Conservation (phyloP, 805 yeast genomes). For the Debaryomyces prosopidis region DNA sequence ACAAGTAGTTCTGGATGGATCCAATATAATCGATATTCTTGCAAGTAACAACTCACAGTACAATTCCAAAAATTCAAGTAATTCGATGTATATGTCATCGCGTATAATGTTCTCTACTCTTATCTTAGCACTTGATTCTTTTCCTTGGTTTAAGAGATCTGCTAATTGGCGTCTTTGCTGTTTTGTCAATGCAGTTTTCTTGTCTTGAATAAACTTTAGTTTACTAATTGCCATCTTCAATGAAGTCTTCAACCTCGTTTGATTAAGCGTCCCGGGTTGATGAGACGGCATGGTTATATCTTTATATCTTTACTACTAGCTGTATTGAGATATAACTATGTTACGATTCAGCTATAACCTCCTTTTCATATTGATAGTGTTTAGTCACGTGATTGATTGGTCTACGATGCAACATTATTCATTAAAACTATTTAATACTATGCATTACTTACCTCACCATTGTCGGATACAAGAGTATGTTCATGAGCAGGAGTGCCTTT, state of each 20-base stretch:
- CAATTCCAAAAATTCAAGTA: slow-evolving; percentile 75
- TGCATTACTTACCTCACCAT: slow-evolving; percentile 7
- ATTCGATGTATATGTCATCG: slow-evolving; percentile 77
- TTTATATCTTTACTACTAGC: too few relatives aligned
- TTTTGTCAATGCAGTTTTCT: slow-evolving; percentile 72
- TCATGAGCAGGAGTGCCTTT: slow-evolving; percentile 41
- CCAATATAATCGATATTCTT: slow-evolving; percentile 61
- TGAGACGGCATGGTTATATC: slow-evolving; percentile 5
- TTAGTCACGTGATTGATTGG: neutral
- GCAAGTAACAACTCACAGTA: slow-evolving; percentile 83
- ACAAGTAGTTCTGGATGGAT: slow-evolving; percentile 37
- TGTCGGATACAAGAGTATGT: slow-evolving; percentile 36
- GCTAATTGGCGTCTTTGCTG: slow-evolving; percentile 73
- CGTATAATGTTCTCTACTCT: slow-evolving; percentile 82
- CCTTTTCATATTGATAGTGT: too few relatives aligned
- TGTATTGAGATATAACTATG: too few relatives aligned
- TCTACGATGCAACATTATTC: slow-evolving; percentile 1
- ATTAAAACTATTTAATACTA: slow-evolving; percentile 3
- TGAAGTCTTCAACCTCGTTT: slow-evolving; percentile 38
- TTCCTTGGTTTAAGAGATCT: slow-evolving; percentile 65
- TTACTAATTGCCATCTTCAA: slow-evolving; percentile 72
- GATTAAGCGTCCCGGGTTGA: slow-evolving; percentile 29
- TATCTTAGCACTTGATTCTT: slow-evolving; percentile 79
- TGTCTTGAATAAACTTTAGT: slow-evolving; percentile 69
- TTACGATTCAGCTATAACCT: too few relatives aligned